Conservation (phyloP, 1,139 yeast genomes). For the Geotrichum fermentans region DNA sequence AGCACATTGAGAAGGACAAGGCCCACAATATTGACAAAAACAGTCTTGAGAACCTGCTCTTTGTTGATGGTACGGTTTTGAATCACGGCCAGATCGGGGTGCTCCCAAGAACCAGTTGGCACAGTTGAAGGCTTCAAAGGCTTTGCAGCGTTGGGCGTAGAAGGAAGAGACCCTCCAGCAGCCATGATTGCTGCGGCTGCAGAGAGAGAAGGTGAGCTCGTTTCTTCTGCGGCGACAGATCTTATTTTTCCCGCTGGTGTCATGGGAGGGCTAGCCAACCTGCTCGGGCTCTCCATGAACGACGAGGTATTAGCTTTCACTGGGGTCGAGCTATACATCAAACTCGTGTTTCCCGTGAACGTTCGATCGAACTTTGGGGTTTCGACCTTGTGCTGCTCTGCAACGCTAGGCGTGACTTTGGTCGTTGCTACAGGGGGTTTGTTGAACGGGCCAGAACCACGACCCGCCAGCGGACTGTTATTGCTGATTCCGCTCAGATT, state of each 20-base stretch:
- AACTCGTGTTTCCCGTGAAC: slow-evolving; percentile 2
- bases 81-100: slow-evolving; percentile 27
- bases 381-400: neutral
- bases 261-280: neutral
- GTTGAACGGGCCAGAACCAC: neutral
- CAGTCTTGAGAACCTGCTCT: slow-evolving; percentile 39
- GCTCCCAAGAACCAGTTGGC: slow-evolving; percentile 32
- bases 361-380: slow-evolving; percentile 3
- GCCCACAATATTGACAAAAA: slow-evolving; percentile 35
- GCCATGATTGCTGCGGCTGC: slow-evolving; percentile 10
- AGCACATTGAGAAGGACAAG: neutral
- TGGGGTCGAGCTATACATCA: slow-evolving; percentile 4
- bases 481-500: slow-evolving; percentile 8
- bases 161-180: slow-evolving; percentile 4
- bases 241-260: slow-evolving; percentile 13
- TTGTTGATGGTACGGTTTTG: slow-evolving; percentile 32
- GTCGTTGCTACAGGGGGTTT: neutral
- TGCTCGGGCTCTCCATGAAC: neutral
- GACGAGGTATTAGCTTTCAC: neutral
- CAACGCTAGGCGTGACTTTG: neutral
- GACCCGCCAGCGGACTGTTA: slow-evolving; percentile 9
- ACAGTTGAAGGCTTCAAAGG: slow-evolving; percentile 18
- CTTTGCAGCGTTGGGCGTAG: slow-evolving; percentile 13
- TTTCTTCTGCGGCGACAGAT: slow-evolving; percentile 23
- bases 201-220: neutral